These are phyloP conservation scores for Leptographium galeiforme DNA, from an alignment of 2,329 filamentous ascomycete species.

Conservation along the genomic window DNA sequence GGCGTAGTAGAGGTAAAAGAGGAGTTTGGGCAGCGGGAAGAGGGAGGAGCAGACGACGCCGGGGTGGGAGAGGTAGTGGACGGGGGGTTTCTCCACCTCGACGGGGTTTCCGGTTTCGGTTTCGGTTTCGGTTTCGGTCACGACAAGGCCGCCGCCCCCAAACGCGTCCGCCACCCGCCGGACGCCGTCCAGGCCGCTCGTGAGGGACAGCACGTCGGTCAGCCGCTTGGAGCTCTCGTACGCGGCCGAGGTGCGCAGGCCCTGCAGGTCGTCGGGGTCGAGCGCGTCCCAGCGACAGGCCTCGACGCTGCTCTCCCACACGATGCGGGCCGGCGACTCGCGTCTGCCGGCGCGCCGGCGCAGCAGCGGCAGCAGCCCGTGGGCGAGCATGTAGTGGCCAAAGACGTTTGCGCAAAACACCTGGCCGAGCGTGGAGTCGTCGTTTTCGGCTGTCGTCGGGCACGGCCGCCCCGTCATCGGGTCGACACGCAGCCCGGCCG, in stretches of 20 bases:
- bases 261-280: slow-evolving; percentile 61
- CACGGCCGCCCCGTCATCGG: slow-evolving; percentile 25
- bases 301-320: slow-evolving; percentile 83
- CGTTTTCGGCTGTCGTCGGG: slow-evolving; percentile 13
- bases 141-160: slow-evolving; percentile 26
- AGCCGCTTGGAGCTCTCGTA: slow-evolving; percentile 85
- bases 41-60: slow-evolving; percentile 77
- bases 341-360: slow-evolving; percentile 25
- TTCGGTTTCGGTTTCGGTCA: slow-evolving; percentile 10
- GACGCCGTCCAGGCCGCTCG: slow-evolving; percentile 52
- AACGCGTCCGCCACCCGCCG: slow-evolving; percentile 43
- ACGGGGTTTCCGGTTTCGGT: no score
- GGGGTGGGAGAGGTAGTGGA: slow-evolving; percentile 68
- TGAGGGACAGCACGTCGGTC: slow-evolving; percentile 72
- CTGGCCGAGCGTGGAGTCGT: slow-evolving; percentile 52
- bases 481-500: slow-evolving; percentile 29
- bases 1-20: slow-evolving; percentile 55
- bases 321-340: slow-evolving; percentile 46
- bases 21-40: slow-evolving; percentile 56
- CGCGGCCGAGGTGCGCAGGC: slow-evolving; percentile 43
- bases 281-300: slow-evolving; percentile 37
- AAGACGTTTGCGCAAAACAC: slow-evolving; percentile 91
- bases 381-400: slow-evolving; percentile 81
- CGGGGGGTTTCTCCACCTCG: slow-evolving; percentile 28
- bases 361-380: slow-evolving; percentile 67